phyloP scores from a whole-genome alignment of 345 rosid species.

The Acer saccharum region DNA sequence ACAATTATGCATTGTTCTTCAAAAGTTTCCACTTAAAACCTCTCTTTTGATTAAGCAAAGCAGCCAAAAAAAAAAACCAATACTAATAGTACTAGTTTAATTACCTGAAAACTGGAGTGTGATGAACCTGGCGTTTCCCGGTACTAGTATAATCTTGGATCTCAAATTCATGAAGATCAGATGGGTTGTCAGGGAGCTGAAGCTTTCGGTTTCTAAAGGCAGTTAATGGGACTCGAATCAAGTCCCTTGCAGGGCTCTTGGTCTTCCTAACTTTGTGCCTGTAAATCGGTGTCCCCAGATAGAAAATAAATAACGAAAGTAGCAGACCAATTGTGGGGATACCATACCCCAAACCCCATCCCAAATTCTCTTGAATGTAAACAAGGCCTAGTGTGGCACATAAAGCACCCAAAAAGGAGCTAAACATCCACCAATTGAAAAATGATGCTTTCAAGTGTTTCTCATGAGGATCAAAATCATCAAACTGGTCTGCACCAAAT shows the following conservation, averaged over 20 bases:
- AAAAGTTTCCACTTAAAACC: neutral
- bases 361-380: constrained; percentile 85
- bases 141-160: constrained; percentile 49
- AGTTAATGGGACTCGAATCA: constrained; percentile 51
- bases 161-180: constrained; percentile 66
- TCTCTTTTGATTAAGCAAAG: neutral
- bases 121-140: constrained; percentile 65
- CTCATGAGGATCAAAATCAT: constrained; percentile 56
- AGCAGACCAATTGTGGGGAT: constrained; percentile 76
- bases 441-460: constrained; percentile 74
- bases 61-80: neutral
- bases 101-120: constrained; percentile 70
- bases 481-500: constrained; percentile 96
- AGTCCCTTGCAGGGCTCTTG: constrained; percentile 63
- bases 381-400: constrained; percentile 80
- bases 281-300: constrained; percentile 78
- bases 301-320: constrained; percentile 67
- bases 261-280: constrained; percentile 68
- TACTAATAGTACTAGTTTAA: neutral
- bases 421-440: constrained; percentile 98
- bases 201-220: constrained; percentile 68
- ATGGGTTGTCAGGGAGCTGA: constrained; percentile 47
- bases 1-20: constrained; percentile 20
- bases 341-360: constrained; percentile 91
- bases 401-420: constrained; percentile 78